Conservation (phyloP, 2,329 filamentous ascomycete species). For the Cercospora berteroae region DNA sequence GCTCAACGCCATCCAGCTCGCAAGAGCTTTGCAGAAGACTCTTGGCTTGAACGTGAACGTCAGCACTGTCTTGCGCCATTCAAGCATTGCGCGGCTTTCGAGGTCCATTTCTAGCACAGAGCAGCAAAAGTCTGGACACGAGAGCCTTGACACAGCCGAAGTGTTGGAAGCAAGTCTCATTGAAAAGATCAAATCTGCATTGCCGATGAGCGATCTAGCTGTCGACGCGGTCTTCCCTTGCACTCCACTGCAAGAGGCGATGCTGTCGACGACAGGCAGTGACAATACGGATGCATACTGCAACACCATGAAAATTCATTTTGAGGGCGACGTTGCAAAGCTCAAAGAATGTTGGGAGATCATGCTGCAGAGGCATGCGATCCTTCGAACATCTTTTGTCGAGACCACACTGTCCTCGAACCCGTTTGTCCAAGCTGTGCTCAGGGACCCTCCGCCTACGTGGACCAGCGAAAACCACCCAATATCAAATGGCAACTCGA, state of each 20-base stretch:
- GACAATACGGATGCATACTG: slow-evolving; percentile 59
- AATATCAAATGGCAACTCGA: not conserved
- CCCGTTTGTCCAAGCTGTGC: slow-evolving; percentile 71
- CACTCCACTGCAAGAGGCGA: slow-evolving; percentile 82
- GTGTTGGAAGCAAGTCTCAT: slow-evolving; percentile 12
- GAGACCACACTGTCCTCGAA: slow-evolving; percentile 59
- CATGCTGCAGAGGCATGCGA: slow-evolving; percentile 66
- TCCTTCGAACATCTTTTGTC: slow-evolving; percentile 74
- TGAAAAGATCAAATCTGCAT: slow-evolving; percentile 4
- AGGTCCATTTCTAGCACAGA: not conserved
- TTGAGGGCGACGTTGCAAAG: slow-evolving; percentile 51
- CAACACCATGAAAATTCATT: slow-evolving; percentile 66
- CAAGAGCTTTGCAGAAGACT: slow-evolving; percentile 56
- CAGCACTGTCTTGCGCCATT: slow-evolving; percentile 65
- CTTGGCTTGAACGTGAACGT: slow-evolving; percentile 57
- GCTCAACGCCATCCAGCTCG: slow-evolving; percentile 72
- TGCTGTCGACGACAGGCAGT: slow-evolving; percentile 63
- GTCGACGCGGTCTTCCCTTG: slow-evolving; percentile 69
- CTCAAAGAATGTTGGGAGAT: slow-evolving; percentile 62
- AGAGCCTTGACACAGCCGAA: not conserved
- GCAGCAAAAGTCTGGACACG: not conserved
- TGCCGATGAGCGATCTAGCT: not conserved
- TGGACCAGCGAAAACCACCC: slow-evolving; percentile 37
- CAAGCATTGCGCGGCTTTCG: slow-evolving; percentile 61
- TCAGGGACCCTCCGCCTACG: slow-evolving; percentile 49